Evolutionary conservation across 2,329 filamentous ascomycete species (phyloP).

Genomic region (Xylariomycetidae sp.): DNA sequence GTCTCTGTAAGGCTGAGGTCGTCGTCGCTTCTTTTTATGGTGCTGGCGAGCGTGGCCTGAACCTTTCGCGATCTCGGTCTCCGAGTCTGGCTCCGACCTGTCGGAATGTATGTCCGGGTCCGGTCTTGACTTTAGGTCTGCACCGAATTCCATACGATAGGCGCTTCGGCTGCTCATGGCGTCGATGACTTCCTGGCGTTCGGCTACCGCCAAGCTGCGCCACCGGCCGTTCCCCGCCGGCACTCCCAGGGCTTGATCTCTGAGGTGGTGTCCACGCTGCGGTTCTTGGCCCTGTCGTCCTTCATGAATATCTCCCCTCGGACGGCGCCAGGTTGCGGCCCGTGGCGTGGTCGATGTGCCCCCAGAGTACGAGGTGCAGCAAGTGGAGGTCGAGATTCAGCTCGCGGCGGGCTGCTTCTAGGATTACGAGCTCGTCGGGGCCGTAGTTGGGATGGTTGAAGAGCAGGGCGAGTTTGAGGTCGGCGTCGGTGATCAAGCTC

Average conservation of each 20-base stretch:
- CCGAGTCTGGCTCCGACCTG: too few species aligned
- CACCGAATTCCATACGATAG: too few species aligned
- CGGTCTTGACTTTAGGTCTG: too few species aligned
- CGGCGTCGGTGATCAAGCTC: slow-evolving; percentile 49
- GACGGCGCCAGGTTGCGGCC: slow-evolving; percentile 45
- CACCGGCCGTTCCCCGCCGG: slow-evolving; percentile 7
- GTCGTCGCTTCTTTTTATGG: too few species aligned
- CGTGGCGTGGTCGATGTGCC: slow-evolving; percentile 49
- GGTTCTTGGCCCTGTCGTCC: slow-evolving; percentile 35
- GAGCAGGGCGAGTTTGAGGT: slow-evolving; percentile 67
- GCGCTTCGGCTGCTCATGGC: too few species aligned
- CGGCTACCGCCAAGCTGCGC: not conserved
- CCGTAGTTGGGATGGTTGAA: slow-evolving; percentile 59
- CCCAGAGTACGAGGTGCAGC: slow-evolving; percentile 55
- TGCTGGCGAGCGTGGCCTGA: too few species aligned
- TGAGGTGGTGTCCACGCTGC: slow-evolving; percentile 24
- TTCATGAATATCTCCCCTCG: slow-evolving; percentile 44
- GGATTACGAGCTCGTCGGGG: slow-evolving; percentile 47
- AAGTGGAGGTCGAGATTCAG: slow-evolving; percentile 49
- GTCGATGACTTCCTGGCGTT: slow-evolving; percentile 1
- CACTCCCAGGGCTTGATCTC: slow-evolving; percentile 6
- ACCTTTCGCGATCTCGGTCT: too few species aligned
- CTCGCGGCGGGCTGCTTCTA: slow-evolving; percentile 47
- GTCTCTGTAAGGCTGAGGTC: too few species aligned
- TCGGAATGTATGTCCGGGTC: too few species aligned